A percentile compares a stretch with the other conserved stretches of the same genome.
Conservation (phyloP, 768 basidiomycete species). For the Lyophyllum decastes region DNA sequence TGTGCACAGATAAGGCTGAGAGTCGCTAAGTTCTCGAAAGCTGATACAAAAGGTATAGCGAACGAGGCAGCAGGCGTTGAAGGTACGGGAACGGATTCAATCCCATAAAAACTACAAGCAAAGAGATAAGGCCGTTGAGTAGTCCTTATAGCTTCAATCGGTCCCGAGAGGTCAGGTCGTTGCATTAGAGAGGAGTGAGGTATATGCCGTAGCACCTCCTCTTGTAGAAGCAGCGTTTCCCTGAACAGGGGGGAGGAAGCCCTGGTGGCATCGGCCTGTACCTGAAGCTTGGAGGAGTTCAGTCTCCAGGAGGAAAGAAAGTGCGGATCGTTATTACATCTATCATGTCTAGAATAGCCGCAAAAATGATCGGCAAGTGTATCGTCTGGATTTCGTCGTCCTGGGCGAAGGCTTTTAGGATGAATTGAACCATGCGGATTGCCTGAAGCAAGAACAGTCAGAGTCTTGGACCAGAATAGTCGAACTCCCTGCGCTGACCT, state of each 20-base stretch:
- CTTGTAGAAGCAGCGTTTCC: conserved; percentile 49
- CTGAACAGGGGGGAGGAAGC: conserved; percentile 35
- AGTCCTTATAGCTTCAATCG: conserved; percentile 29
- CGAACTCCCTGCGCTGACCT: conserved; percentile 39
- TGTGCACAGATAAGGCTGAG: conserved; percentile 48
- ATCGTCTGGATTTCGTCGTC: conserved; percentile 86
- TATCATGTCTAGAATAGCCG: conserved; percentile 63
- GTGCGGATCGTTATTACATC: conserved; percentile 45
- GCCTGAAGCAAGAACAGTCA: conserved; percentile 42
- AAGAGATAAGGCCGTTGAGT: conserved; percentile 50
- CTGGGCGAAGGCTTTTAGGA: conserved; percentile 75
- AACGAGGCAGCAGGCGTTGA: conserved; percentile 25
- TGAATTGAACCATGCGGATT: conserved; percentile 67
- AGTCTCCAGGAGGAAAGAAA: neutral
- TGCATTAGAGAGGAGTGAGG: conserved; percentile 50
- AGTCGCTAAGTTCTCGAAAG: conserved; percentile 54
- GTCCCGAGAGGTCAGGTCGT: conserved; percentile 47
- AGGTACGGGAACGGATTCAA: conserved; percentile 29
- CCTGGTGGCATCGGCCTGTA: conserved; percentile 36
- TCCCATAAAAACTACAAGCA: conserved; percentile 63
- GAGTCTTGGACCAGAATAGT: conserved; percentile 1
- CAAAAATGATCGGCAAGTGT: conserved; percentile 80
- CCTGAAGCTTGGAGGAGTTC: conserved; percentile 30
- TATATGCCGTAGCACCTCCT: conserved; percentile 53
- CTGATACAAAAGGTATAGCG: conserved; percentile 53